Conservation (phyloP, 345 rosid species). For the Cardamine resedifolia region DNA sequence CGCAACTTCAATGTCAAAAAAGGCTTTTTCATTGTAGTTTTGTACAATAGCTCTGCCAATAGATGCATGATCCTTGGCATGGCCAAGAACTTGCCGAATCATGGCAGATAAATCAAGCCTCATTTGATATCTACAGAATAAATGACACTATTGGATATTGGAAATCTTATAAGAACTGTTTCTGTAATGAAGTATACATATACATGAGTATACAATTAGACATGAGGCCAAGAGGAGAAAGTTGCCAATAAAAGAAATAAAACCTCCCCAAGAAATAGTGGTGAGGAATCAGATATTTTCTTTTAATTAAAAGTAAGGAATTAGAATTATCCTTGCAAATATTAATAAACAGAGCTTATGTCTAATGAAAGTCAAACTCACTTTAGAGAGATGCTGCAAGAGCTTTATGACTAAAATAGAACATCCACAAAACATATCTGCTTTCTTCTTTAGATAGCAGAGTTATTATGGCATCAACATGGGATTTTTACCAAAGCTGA, state of each 20-base stretch:
- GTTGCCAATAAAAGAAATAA: conserved; percentile 40
- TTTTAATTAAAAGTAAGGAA: conserved; percentile 33
- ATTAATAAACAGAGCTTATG: conserved; percentile 19
- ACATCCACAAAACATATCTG: conserved; percentile 29
- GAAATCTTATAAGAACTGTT: conserved; percentile 18
- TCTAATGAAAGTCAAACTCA: conserved; percentile 36
- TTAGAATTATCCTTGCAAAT: conserved; percentile 36
- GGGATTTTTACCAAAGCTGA: conserved; percentile 16
- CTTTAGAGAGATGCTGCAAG: conserved; percentile 35
- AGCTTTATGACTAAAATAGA: conserved; percentile 34
- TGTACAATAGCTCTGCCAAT: conserved; percentile 71
- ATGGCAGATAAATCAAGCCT: conserved; percentile 55
- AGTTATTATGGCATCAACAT: conserved; percentile 28
- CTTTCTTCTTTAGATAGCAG: conserved; percentile 22
- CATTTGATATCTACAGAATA: conserved; percentile 38
- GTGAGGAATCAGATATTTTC: conserved; percentile 38
- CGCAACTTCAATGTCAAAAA: conserved; percentile 67
- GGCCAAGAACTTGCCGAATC: conserved; percentile 61
- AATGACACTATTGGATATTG: conserved; percentile 30
- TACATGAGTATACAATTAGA: conserved; percentile 9
- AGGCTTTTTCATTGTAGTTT: conserved; percentile 47
- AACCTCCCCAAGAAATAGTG: conserved; percentile 12
- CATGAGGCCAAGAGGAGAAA: conserved; percentile 31
- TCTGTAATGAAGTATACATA: conserved; percentile 20
- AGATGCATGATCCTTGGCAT: conserved; percentile 73